Percentiles rank a stretch among this genome's conserved stretches.
Evolutionary conservation across 257 asterid genomes (phyloP).

Genomic region (Haberlea rhodopensis): DNA sequence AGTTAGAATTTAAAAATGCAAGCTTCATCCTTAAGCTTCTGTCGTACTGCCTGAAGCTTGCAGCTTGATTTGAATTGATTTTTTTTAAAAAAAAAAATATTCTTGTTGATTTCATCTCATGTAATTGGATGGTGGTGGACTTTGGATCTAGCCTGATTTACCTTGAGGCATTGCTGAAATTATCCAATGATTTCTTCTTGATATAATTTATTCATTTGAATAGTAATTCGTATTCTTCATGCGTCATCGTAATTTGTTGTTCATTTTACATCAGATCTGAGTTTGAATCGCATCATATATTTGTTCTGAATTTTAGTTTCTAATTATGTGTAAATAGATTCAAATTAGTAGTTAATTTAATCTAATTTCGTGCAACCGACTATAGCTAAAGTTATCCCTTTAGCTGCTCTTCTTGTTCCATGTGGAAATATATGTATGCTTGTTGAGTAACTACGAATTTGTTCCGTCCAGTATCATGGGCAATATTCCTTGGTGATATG

Average conservation of each 20-base stretch:
- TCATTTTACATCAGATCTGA: not conserved
- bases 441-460: not conserved
- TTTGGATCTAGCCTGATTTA: not conserved
- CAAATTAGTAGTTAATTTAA: not conserved
- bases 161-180: constrained; percentile 7
- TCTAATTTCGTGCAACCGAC: not conserved
- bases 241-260: not conserved
- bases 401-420: not conserved
- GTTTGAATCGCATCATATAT: not conserved
- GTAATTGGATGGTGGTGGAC: not conserved
- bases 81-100: too few relatives aligned
- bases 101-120: not conserved
- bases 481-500: not conserved
- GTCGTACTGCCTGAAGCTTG: not conserved
- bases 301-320: too few relatives aligned
- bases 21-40: not conserved
- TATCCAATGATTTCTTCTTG: constrained; percentile 6
- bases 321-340: not conserved
- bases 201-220: too few relatives aligned
- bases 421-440: not conserved
- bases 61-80: not conserved
- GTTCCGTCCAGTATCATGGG: not conserved
- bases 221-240: not conserved
- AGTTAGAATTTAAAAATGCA: not conserved
- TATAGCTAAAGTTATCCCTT: not conserved